Evolutionary conservation across 1,284 basidiomycete species (phyloP).

Genomic region (Cutaneotrichosporon sp.): DNA sequence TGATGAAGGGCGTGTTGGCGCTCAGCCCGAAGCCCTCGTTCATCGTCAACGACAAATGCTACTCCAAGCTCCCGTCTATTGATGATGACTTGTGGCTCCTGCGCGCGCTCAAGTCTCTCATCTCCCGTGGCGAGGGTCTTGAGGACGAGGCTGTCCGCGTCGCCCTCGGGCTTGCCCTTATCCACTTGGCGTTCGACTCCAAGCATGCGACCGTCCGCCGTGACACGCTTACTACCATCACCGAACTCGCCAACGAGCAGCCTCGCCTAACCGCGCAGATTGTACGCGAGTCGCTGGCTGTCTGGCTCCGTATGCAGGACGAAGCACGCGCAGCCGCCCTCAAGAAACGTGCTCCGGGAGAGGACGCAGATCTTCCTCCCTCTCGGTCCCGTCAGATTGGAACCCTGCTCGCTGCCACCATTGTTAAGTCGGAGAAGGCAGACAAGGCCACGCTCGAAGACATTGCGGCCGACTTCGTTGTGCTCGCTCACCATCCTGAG

Average conservation of each 20-base stretch:
- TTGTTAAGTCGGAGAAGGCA: slow-evolving; percentile 12
- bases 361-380: slow-evolving; percentile 29
- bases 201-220: slow-evolving; percentile 56
- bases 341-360: slow-evolving; percentile 19
- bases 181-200: slow-evolving; percentile 64
- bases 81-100: slow-evolving; percentile 75
- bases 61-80: slow-evolving; percentile 61
- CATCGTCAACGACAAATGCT: slow-evolving; percentile 78
- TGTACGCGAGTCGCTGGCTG: slow-evolving; percentile 57
- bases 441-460: slow-evolving; percentile 30
- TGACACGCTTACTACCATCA: slow-evolving; percentile 52
- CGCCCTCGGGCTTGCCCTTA: slow-evolving; percentile 60
- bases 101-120: slow-evolving; percentile 58
- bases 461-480: slow-evolving; percentile 54
- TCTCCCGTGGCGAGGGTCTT: slow-evolving; percentile 57
- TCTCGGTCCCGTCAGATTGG: slow-evolving; percentile 38
- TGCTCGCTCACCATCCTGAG: slow-evolving; percentile 69
- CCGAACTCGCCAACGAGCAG: slow-evolving; percentile 33
- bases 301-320: slow-evolving; percentile 37
- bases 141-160: slow-evolving; percentile 56
- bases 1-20: slow-evolving; percentile 43
- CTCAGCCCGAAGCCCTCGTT: slow-evolving; percentile 68
- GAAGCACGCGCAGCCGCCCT: slow-evolving; percentile 21
- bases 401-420: slow-evolving; percentile 25
- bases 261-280: slow-evolving; percentile 56